These are phyloP conservation scores for Ananas comosus DNA, from an alignment of 176 grass and related monocot genomes.

Conservation along the genomic window DNA sequence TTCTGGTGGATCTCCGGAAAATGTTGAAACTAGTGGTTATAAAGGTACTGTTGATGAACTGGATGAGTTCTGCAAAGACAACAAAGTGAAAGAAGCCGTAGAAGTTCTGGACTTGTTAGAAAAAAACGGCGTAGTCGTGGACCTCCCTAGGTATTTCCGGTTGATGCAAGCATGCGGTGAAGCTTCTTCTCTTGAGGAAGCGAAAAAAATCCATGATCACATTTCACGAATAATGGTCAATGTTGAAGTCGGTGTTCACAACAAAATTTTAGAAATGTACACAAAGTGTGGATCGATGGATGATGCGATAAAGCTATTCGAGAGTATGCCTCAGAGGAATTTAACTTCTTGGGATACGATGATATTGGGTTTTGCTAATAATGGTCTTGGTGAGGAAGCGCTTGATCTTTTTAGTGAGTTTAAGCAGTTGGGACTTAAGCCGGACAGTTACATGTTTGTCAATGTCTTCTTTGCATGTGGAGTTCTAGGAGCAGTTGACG, in stretches of 20 bases:
- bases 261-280: constrained; percentile 87
- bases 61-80: constrained; percentile 59
- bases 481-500: constrained; percentile 68
- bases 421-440: constrained; percentile 48
- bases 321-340: constrained; percentile 49
- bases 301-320: constrained; percentile 62
- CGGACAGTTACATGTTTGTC: constrained; percentile 59
- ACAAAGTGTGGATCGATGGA: constrained; percentile 70
- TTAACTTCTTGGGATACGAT: constrained; percentile 74
- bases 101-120: constrained; percentile 45
- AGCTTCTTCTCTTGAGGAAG: constrained; percentile 44
- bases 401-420: constrained; percentile 53
- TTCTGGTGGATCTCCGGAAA: constrained; percentile 31
- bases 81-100: constrained; percentile 75
- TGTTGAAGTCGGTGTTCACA: constrained; percentile 49
- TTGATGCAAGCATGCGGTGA: constrained; percentile 79
- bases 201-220: constrained; percentile 42
- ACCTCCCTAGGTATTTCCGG: constrained; percentile 34
- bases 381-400: constrained; percentile 78
- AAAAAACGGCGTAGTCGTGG: constrained; percentile 28
- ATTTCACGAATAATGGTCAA: constrained; percentile 34
- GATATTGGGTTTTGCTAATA: constrained; percentile 69
- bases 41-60: constrained; percentile 74
- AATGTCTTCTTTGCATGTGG: constrained; percentile 63
- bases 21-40: constrained; percentile 3